phyloP scores from a whole-genome alignment of 1,284 basidiomycete genomes.

The Melampsora larici-populina region DNA sequence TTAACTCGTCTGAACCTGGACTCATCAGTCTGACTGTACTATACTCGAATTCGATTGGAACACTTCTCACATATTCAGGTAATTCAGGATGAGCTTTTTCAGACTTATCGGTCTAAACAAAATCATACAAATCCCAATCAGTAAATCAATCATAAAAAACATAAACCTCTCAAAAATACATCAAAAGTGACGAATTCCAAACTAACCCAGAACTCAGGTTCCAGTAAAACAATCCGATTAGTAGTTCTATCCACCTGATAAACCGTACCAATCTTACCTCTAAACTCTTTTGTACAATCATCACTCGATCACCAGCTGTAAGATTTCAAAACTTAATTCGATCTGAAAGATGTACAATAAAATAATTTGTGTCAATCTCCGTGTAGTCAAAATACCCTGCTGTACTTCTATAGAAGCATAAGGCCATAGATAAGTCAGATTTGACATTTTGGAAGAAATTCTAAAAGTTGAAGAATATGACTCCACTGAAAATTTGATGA shows the following conservation, averaged over 20 bases:
- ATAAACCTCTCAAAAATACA: too few relatives aligned
- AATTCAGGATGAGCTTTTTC: conserved; percentile 24
- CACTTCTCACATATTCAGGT: conserved; percentile 9
- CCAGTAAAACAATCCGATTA: conserved; percentile 23
- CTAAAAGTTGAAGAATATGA: too few relatives aligned
- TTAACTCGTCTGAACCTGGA: conserved; percentile 38
- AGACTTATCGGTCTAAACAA: conserved; percentile 35
- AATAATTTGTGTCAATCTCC: too few relatives aligned
- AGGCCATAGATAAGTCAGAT: too few relatives aligned
- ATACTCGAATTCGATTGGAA: conserved; percentile 40
- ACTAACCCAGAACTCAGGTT: conserved; percentile 40
- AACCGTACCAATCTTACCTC: too few relatives aligned
- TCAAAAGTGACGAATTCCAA: not conserved
- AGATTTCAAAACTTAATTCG: conserved; percentile 42
- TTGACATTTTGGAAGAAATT: too few relatives aligned
- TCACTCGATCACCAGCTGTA: conserved; percentile 40
- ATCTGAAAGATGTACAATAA: conserved; percentile 36
- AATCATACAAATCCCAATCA: not conserved
- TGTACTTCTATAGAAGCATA: too few relatives aligned
- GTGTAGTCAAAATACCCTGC: too few relatives aligned
- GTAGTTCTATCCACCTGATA: conserved; percentile 39
- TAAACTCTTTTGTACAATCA: conserved; percentile 22
- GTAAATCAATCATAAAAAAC: not conserved
- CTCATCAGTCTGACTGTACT: conserved; percentile 38
- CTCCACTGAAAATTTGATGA: too few relatives aligned